Conservation (phyloP, 495 filamentous ascomycete genomes). For the Hyaloscypha finlandica region DNA sequence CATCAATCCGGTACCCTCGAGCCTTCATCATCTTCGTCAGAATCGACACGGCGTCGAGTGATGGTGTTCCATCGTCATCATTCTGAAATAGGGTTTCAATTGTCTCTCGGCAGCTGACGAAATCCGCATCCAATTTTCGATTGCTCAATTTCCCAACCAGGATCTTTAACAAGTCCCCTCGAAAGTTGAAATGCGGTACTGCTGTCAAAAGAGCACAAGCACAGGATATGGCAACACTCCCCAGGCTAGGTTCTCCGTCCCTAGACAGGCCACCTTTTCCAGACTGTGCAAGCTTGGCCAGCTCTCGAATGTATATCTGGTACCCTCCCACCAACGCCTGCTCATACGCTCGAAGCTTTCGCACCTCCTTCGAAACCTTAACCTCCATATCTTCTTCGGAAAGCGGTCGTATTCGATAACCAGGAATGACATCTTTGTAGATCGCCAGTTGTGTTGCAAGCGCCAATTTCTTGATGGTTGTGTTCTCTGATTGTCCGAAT, state of each 20-base stretch:
- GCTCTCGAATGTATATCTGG: conserved; percentile 75
- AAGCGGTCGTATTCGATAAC: conserved; percentile 87
- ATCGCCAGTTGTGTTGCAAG: conserved; percentile 83
- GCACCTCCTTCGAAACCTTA: conserved; percentile 91
- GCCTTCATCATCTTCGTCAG: conserved; percentile 94
- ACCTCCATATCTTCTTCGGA: conserved; percentile 68
- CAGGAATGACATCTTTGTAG: conserved; percentile 96
- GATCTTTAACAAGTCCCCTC: conserved; percentile 82
- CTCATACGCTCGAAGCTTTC: conserved; percentile 77
- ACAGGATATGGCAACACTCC: conserved; percentile 79
- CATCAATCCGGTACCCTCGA: conserved; percentile 75
- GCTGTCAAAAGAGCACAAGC: conserved; percentile 73
- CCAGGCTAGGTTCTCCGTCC: conserved; percentile 45
- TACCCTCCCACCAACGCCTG: conserved; percentile 81
- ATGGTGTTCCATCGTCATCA: conserved; percentile 84
- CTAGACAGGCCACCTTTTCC: conserved; percentile 35
- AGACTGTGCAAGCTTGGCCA: conserved; percentile 62
- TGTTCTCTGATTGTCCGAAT: conserved; percentile 67
- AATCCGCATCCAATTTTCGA: conserved; percentile 67
- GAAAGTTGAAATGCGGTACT: conserved; percentile 96
- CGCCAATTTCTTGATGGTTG: conserved; percentile 78
- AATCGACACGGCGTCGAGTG: conserved; percentile 81
- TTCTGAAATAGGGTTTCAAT: conserved; percentile 80
- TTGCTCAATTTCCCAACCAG: conserved; percentile 78
- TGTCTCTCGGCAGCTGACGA: conserved; percentile 74